Evolutionary conservation across 208 protist species (phyloP), one percentile per base, ranked within the genome.

Genomic region (Herpetomonas tarakana): DNA sequence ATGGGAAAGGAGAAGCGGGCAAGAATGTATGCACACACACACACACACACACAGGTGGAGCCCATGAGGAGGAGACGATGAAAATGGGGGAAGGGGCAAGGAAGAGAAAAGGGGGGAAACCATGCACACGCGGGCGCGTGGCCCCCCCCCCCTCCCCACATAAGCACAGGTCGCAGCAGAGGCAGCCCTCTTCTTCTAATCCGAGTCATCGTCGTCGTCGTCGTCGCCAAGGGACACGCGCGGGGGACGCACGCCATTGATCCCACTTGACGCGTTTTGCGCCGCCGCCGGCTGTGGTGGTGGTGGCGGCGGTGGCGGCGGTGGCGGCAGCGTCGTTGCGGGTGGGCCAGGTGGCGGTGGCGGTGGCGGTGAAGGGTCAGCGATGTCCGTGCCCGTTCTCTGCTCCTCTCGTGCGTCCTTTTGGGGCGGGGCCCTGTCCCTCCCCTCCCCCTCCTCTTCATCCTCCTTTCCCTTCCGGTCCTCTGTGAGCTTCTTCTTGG

Each of bases 401-500:
- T 7, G 26, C 11, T 39, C 31, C 30, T 21, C 22, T 44, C 11
- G n/a, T 52, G n/a, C 7, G 12, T 6, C 7, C 24, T 7, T n/a
- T 52, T 6, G 21, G 9, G 47, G 12, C 21, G 47, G 7, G 47
- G 47, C 24, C 51, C 24, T 16, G 24, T 19, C 26, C 25, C 16
- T n/a, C 28, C 19, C 19, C 21, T 47, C 22, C 44, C 27, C 19
- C 44, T 46, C 35, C 22, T 35, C 35, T 19, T 49, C 52, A 22
- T 56, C 52, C 49, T 65, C 50, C 19, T 58, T 16, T 1, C 19
- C 35, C n/a, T 19, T 52, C 9, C 21, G 27, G 18, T 18, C 44
- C 0, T 52, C 55, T 50, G 62, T 62, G 27, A 82, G 50, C 2
- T 31, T 56, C 26, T 56, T 45, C 51, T 74, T 72, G 21, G 67